phyloP scores from a whole-genome alignment of 148 eudicot genomes.

The Dysphania ambrosioides region DNA sequence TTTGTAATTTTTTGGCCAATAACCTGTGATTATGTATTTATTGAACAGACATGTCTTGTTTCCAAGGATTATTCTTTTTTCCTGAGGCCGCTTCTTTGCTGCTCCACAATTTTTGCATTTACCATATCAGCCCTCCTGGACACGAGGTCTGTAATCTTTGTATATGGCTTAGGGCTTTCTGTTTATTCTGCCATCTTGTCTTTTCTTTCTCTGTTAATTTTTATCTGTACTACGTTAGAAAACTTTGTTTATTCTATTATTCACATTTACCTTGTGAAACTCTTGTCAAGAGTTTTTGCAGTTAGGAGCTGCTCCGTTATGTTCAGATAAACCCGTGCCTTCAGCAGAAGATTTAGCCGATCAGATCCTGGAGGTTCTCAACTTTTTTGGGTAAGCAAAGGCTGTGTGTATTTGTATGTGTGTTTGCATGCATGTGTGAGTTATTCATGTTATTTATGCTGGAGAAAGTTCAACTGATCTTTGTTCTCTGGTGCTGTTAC shows the following conservation, averaged over 20 bases:
- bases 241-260: constrained; percentile 33
- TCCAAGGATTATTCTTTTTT: constrained; percentile 61
- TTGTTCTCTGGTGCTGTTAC: not conserved
- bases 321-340: constrained; percentile 62
- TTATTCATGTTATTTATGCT: no score
- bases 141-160: constrained; percentile 58
- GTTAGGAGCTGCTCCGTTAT: constrained; percentile 90
- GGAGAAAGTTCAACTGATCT: not conserved
- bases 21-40: not conserved
- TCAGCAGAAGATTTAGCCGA: constrained; percentile 87
- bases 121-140: constrained; percentile 65
- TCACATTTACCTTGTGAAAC: constrained; percentile 45
- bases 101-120: constrained; percentile 67
- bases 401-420: no score
- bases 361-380: constrained; percentile 83
- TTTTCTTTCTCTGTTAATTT: not conserved
- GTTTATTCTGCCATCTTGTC: not conserved
- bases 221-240: not conserved
- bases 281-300: constrained; percentile 90
- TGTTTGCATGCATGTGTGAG: no score
- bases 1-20: not conserved
- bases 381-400: constrained; percentile 62
- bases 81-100: constrained; percentile 65
- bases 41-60: constrained; percentile 60
- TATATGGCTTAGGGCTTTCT: constrained; percentile 16